Base-by-base conservation (phyloP, 768 basidiomycete genomes). In the Lactifluus piperatus region DNA sequence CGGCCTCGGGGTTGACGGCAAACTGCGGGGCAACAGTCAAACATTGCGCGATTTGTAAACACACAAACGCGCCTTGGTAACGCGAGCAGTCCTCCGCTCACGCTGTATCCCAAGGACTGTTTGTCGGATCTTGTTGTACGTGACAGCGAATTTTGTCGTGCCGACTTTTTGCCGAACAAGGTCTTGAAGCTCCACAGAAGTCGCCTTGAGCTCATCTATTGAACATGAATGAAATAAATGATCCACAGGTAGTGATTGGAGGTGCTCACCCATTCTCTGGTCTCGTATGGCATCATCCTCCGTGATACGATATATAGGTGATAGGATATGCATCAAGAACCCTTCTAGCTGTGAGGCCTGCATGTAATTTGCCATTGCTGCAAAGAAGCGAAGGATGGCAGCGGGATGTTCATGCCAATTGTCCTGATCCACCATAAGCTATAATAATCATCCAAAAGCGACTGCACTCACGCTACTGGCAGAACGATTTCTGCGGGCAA, bases 361-460 rank as follows among this genome's bases (percentile, higher is more conserved):
- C 78, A 98, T 82, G 66, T 81, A 72, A 2, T 86, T 82, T 2
- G 82, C 73, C 84, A 97, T 92, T 0, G 93, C 94, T 0, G 94
- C 97, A 66, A 98, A 97, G 87, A 93, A 97, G 16, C 90, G 85
- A 46, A 99, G 70, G 43, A 87, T 81, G 0, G 91, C 82, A 1
- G 86, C 71, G 0, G 93, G 88, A 58, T 92, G 88, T 29, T 87
- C 81, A 4, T 83, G 76, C 93, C 95, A 98, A 67, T 86, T 86
- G 0, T 76, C 73, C 91, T 97, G 67, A 16, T 50, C 16, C 34
- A 50, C 36, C 4, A 62, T 50, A 37, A n/a, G 57, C 34, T 27
- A 46, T 37, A 16, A 18, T n/a, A 13, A 18, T 18, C 24, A 45
- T 53, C 20, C 8, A 41, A 18, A 13, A 24, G 54, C 49, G 20